phyloP scores from a whole-genome alignment of 106 monocot species.

The Dioscorea zingiberensis region DNA sequence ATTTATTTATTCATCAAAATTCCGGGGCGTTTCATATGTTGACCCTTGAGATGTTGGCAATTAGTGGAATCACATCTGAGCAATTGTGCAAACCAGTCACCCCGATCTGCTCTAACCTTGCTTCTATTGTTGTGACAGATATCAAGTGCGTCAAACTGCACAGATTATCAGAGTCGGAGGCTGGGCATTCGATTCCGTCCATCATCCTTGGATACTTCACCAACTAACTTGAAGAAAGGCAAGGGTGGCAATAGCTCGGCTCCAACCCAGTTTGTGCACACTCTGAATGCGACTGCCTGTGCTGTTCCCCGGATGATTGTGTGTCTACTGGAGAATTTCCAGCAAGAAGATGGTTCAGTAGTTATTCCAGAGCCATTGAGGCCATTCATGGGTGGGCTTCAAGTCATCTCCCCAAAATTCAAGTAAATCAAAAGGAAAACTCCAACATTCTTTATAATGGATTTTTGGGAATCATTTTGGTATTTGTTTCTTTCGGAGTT shows the following conservation, averaged over 20 bases:
- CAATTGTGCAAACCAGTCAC: too few species aligned
- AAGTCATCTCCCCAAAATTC: too few species aligned
- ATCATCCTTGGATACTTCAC: conserved; percentile 20
- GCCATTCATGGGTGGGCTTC: conserved; percentile 85
- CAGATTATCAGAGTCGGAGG: conserved; percentile 92
- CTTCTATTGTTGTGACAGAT: conserved; percentile 35
- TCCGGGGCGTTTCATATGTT: too few species aligned
- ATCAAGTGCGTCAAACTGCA: conserved; percentile 97
- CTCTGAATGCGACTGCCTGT: conserved; percentile 95
- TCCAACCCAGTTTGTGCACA: conserved; percentile 58
- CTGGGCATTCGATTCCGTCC: conserved; percentile 86
- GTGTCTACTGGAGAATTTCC: conserved; percentile 90
- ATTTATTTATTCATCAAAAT: too few species aligned
- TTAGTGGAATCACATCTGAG: too few species aligned
- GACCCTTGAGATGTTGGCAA: too few species aligned
- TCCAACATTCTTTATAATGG: too few species aligned
- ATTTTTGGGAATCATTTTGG: too few species aligned
- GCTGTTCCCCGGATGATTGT: conserved; percentile 94
- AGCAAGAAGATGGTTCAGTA: conserved; percentile 82
- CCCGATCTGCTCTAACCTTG: background rate
- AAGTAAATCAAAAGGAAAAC: too few species aligned
- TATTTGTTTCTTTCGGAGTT: too few species aligned
- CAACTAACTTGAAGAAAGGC: conserved; percentile 39
- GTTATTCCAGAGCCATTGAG: conserved; percentile 69
- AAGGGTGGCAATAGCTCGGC: conserved; percentile 33